A percentile compares a stretch with the other conserved stretches of the same genome.
Evolutionary conservation across 2,329 filamentous ascomycete species (phyloP).

Genomic region (Talaromyces piceae): DNA sequence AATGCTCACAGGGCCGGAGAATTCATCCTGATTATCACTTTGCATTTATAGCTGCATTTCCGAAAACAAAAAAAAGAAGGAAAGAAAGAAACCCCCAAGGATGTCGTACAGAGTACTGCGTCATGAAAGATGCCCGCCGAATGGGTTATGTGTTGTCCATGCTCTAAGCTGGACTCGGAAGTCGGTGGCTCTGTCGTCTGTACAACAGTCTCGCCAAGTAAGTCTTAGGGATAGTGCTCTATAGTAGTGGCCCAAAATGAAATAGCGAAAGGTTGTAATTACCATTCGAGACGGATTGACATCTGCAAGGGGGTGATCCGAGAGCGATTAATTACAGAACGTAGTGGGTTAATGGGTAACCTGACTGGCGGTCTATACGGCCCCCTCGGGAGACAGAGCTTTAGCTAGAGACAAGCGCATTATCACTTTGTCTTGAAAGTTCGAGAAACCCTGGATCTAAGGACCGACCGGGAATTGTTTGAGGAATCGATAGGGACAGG

Average conservation of each 20-base stretch:
- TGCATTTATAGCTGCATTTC: background rate
- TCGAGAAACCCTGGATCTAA: no score
- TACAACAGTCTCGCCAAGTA: background rate
- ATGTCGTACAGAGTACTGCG: no score
- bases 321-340: background rate
- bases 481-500: no score
- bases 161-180: no score
- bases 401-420: background rate
- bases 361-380: background rate
- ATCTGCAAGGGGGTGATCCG: background rate
- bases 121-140: no score
- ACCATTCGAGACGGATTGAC: background rate
- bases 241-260: background rate
- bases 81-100: no score
- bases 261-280: background rate
- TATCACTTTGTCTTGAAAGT: no score
- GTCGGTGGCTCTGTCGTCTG: no score
- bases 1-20: background rate
- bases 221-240: background rate
- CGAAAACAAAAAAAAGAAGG: no score
- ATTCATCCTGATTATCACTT: background rate
- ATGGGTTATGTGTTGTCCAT: no score
- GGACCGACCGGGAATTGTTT: no score
- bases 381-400: background rate
- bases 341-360: background rate